Evolutionary conservation across 1,139 yeast species (phyloP), one percentile per base, ranked within the genome.

Genomic region (Geotrichum candidum): DNA sequence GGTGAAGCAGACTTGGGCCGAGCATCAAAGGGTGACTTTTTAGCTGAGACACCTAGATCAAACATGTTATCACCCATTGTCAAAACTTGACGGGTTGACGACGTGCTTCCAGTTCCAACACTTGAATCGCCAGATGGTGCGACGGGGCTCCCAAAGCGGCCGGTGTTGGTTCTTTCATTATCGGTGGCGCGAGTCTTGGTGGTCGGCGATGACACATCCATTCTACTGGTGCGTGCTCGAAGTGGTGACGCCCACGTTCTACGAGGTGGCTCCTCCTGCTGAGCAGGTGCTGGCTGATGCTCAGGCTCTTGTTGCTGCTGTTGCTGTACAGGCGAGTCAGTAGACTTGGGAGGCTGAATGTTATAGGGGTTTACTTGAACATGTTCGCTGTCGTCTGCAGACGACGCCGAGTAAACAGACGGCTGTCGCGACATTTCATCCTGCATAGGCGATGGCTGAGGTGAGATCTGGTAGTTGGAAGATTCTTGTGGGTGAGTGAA

Each of bases 221-320:
- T 68, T 66, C 68, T 70, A 59, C 71, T 66, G 63, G 69, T 61
- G 51, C 73, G 67, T 35, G 72, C 68, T 57, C 74, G 69, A 71
- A 76, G 76, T 3, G 79, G 79, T 59, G 77, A 74, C 1, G 78
- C 74, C 79, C 79, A 76, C 1, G 77, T 73, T 33, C 77, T 65
- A 29, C 57, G 53, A 13, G 56, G 54, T 25, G 52, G 57, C 41
- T 48, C 48, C 66, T 65, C 72, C 73, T 18, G 54, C 15, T 59
- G 53, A 5, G 56, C 46, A 41, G 48, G 18, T 4, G 48, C 48
- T 7, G 48, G 3, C 48, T n/a, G 18, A 7, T 41, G 48, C 48
- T 41, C 48, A n/a, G 48, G 10, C 13, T 41, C 35, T 33, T 58
- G 61, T 22, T 11, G 57, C 6, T 41, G 46, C 22, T 41, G 48